Percentiles rank a stretch among this genome's conserved stretches.
These are phyloP conservation scores for Herpotrichia juniperi DNA, from an alignment of 2,329 filamentous ascomycete genomes.

Conservation along the genomic window DNA sequence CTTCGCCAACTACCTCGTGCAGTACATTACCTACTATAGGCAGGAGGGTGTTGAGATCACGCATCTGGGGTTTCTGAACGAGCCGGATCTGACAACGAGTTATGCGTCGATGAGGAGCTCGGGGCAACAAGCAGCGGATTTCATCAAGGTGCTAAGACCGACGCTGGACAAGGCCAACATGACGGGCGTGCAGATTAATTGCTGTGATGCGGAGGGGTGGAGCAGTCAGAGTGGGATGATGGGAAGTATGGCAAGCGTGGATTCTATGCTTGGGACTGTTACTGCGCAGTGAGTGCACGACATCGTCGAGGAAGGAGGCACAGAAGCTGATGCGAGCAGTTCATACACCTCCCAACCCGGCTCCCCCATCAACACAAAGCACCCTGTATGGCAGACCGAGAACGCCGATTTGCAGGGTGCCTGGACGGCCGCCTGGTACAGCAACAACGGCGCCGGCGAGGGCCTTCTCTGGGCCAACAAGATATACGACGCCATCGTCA, in stretches of 20 bases:
- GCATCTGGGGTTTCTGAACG: constrained; percentile 54
- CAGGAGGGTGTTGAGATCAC: constrained; percentile 49
- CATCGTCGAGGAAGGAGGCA: too few species aligned
- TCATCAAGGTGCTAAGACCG: constrained; percentile 54
- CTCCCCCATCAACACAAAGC: constrained; percentile 37
- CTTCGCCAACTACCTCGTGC: constrained; percentile 56
- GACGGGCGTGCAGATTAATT: constrained; percentile 46
- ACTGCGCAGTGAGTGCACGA: constrained; percentile 29
- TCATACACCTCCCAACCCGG: constrained; percentile 2
- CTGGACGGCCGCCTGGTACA: constrained; percentile 53
- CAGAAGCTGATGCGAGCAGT: too few species aligned
- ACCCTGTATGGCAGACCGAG: constrained; percentile 61
- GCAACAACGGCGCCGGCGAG: constrained; percentile 54
- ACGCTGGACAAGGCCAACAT: constrained; percentile 47
- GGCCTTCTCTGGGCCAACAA: constrained; percentile 63
- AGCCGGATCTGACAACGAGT: constrained; percentile 48
- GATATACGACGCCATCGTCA: constrained; percentile 57
- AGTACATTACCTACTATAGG: constrained; percentile 54
- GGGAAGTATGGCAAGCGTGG: constrained; percentile 19
- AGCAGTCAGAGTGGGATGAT: constrained; percentile 35
- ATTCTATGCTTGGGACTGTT: constrained; percentile 24
- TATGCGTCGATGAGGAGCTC: constrained; percentile 52
- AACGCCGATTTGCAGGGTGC: constrained; percentile 52
- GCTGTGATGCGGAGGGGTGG: constrained; percentile 55
- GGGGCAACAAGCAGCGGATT: constrained; percentile 56